Conservation (phyloP, 164 flowering plant species). For the Tinospora cordifolia region DNA sequence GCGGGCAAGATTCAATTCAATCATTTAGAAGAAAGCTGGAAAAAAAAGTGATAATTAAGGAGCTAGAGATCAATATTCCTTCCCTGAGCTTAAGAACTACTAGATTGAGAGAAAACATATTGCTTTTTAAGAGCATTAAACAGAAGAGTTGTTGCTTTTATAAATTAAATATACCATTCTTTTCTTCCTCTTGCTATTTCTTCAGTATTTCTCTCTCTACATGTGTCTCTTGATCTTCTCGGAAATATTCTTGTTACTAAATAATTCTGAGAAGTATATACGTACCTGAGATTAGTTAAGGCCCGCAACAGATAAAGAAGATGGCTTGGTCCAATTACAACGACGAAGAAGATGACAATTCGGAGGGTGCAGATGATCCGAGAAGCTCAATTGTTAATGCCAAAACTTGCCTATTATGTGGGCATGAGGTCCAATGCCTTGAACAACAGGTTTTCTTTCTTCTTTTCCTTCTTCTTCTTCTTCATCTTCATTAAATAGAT, state of each 20-base stretch:
- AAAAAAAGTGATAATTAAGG: not conserved
- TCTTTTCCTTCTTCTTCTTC: not conserved
- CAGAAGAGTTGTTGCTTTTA: slow-evolving; percentile 11
- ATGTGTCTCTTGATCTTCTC: slow-evolving; percentile 1
- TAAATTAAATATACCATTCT: too few species aligned
- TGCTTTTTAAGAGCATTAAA: not conserved
- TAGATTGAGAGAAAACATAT: not conserved
- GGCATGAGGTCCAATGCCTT: slow-evolving; percentile 40
- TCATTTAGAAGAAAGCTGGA: slow-evolving; percentile 4
- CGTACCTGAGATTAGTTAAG: not conserved
- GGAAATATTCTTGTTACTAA: slow-evolving; percentile 5
- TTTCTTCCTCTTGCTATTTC: not conserved
- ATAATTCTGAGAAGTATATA: not conserved
- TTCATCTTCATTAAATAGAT: not conserved
- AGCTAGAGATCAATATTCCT: slow-evolving; percentile 23
- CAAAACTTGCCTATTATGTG: slow-evolving; percentile 67
- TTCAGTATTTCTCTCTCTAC: slow-evolving; percentile 1
- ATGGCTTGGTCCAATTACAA: slow-evolving; percentile 72
- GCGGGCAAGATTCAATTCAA: slow-evolving; percentile 2
- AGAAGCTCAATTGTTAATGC: slow-evolving; percentile 10
- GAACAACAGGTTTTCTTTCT: slow-evolving; percentile 28
- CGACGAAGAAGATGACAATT: slow-evolving; percentile 19
- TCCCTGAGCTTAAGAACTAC: slow-evolving; percentile 19
- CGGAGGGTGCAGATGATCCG: too few species aligned
- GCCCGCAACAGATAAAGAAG: slow-evolving; percentile 16